phyloP scores from a whole-genome alignment of 805 yeast genomes.

The Yarrowia sp. region DNA sequence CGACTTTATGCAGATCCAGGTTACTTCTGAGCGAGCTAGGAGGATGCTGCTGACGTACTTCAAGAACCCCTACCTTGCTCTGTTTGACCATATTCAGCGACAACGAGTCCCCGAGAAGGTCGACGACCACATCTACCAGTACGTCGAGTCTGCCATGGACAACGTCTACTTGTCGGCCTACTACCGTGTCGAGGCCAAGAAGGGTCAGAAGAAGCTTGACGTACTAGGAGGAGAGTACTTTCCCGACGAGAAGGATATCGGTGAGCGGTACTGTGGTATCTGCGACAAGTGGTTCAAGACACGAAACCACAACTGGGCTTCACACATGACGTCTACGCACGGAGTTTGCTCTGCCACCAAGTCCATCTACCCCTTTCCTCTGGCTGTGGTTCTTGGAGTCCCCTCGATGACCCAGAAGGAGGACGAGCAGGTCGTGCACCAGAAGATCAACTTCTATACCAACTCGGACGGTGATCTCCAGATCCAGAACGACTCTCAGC shows the following conservation, averaged over 20 bases:
- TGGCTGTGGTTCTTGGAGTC: neutral
- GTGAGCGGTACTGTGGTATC: slow-evolving; percentile 5
- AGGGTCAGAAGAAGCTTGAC: neutral
- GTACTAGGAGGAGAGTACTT: neutral
- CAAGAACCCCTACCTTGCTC: neutral
- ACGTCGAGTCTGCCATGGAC: neutral
- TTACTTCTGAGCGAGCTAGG: neutral
- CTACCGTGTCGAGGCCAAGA: slow-evolving; percentile 6
- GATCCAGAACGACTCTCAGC: neutral
- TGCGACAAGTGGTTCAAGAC: slow-evolving; percentile 15
- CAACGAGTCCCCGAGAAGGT: neutral
- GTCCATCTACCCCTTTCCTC: neutral
- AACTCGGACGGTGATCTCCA: neutral
- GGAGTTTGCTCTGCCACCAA: slow-evolving; percentile 12
- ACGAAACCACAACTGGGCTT: slow-evolving; percentile 19
- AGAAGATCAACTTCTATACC: neutral
- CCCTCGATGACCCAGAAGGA: slow-evolving; percentile 7
- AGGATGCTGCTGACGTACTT: neutral
- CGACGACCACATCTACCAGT: neutral
- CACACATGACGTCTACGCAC: slow-evolving; percentile 2
- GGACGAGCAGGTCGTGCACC: neutral
- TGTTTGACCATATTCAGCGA: neutral
- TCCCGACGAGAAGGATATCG: slow-evolving; percentile 13
- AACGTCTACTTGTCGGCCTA: slow-evolving; percentile 1
- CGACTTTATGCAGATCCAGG: neutral